A percentile compares a stretch with the other conserved stretches of the same genome.
Conservation (phyloP, 768 basidiomycete genomes). For the Naganishia onofrii region DNA sequence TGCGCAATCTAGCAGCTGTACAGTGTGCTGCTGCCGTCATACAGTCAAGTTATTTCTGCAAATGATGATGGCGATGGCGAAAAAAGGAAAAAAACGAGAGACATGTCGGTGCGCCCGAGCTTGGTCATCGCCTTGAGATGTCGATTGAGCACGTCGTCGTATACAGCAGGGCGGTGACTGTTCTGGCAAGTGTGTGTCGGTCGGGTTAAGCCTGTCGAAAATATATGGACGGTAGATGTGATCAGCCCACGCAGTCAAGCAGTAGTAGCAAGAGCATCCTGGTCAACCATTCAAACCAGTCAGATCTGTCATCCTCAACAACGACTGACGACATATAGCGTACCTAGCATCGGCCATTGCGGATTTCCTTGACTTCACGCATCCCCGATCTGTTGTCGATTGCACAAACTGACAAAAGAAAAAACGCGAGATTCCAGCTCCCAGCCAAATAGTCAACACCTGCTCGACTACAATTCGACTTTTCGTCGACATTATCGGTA, state of each 20-base stretch:
- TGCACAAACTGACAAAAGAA: too few relatives aligned
- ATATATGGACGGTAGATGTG: neutral
- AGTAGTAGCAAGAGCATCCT: too few relatives aligned
- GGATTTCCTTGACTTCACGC: too few relatives aligned
- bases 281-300: too few relatives aligned
- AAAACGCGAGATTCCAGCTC: neutral
- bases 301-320: too few relatives aligned
- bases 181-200: neutral
- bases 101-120: neutral
- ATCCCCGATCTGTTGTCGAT: too few relatives aligned
- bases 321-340: too few relatives aligned
- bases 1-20: too few relatives aligned
- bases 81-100: constrained; percentile 1
- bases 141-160: neutral
- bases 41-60: too few relatives aligned
- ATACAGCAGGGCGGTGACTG: constrained; percentile 1
- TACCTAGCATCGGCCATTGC: too few relatives aligned
- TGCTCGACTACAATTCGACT: neutral
- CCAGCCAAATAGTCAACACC: neutral
- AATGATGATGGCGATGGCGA: neutral
- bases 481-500: neutral
- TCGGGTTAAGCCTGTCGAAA: neutral
- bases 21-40: too few relatives aligned
- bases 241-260: too few relatives aligned
- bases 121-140: neutral